Evolutionary conservation across 768 basidiomycete genomes (phyloP), one percentile per base, ranked within the genome.

Genomic region (Mycena crocata): DNA sequence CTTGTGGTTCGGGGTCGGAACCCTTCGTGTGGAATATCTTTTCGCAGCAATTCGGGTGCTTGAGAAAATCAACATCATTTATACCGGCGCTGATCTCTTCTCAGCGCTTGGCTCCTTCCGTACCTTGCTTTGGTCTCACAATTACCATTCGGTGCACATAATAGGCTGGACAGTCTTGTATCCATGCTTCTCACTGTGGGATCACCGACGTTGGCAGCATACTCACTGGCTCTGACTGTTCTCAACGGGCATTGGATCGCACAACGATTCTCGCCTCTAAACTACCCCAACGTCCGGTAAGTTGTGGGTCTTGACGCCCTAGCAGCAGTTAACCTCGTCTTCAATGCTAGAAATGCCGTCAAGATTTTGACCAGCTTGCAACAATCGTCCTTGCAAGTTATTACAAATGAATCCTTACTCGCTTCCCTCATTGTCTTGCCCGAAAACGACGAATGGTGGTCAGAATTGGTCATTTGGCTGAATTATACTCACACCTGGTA

Each of bases 71-170:
- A 17, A 24, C 39, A 45, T 44, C 42, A 24, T 15, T 40, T 17
- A 45, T 21, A 8, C 13, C 32, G 30, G 21, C n/a, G 10, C 24
- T 37, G 17, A 26, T 1, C 17, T 39, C 69, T 74, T 26, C 77
- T 71, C 63, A 67, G 75, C 7, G 66, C 78, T 0, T 82, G 82
- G 81, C 74, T 83, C 7, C 57, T 82, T 2, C 81, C 81, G 14
- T 81, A 79, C 65, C 75, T 82, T 14, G 79, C 81, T 4, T 54
- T 82, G 0, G 67, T 83, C n/a, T 81, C 80, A 0, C 82, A 83
- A 40, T 75, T 82, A 28, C 81, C 82, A 4, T 82, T 82, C 28
- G 81, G 81, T 15, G 76, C 78, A 24, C 67, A 54, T 6, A 67
- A 65, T 28, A 71, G 70, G 24, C 60, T 71, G 19, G 80, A 82